A percentile compares a stretch with the other conserved stretches of the same genome.
These are phyloP conservation scores for Solanum chilense DNA, from an alignment of 257 asterid species.

Conservation along the genomic window DNA sequence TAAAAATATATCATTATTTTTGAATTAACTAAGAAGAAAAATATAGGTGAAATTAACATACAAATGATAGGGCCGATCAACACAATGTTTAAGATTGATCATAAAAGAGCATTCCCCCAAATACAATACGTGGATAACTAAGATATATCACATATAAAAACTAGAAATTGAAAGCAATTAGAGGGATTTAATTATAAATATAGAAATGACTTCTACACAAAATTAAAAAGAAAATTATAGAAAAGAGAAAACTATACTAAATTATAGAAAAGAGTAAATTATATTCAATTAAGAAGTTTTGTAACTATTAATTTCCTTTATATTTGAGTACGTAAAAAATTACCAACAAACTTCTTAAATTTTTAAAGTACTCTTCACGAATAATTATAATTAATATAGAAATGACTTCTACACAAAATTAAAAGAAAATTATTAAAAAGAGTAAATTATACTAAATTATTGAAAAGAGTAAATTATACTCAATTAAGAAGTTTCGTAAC, in stretches of 20 bases:
- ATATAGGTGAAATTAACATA: no score
- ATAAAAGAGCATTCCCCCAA: background rate
- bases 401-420: background rate
- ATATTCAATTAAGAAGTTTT: background rate
- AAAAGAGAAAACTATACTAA: no score
- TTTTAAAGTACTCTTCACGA: no score
- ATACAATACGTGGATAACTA: background rate
- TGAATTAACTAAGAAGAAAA: rapidly evolving
- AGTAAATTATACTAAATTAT: background rate
- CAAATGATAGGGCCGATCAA: background rate
- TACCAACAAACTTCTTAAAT: no score
- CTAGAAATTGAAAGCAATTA: background rate
- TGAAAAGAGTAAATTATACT: background rate
- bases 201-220: background rate
- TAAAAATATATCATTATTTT: rapidly evolving
- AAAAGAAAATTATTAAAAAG: no score
- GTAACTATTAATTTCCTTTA: background rate
- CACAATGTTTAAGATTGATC: background rate
- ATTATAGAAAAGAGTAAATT: background rate
- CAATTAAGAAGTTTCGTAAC: background rate
- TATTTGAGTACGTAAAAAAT: background rate
- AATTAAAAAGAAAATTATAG: no score
- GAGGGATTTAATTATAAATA: no score
- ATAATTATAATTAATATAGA: no score
- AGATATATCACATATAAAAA: background rate